Evolutionary conservation across 805 yeast species (phyloP), one percentile per base, ranked within the genome.

Genomic region (Barnettozyma sucrosica): DNA sequence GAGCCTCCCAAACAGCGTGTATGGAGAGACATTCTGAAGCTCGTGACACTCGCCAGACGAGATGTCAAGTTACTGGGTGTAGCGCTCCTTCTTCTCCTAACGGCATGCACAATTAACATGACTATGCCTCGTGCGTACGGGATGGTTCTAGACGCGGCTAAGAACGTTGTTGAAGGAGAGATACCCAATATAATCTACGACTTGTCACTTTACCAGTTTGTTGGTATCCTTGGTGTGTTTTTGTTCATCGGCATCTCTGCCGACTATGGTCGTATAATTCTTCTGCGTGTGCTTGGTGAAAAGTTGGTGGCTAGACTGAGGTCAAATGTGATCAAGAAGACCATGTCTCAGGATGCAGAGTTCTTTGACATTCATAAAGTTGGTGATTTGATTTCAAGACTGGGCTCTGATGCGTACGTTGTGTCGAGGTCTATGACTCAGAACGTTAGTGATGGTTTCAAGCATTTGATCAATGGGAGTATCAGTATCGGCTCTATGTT

Each of bases 301-400:
- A 75, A 86, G 52, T 73, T 90, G 33, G 96, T 89, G 48, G 90
- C 96, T 16, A 75, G 92, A 50, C 68, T 93, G 48, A 76, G 99
- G 56, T 73, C 93, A 13, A 74, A 83, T 46, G 80, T 90, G 36
- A 84, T 89, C 63, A 79, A 80, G 60, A 85, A 81, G 51, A 80
- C 93, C 16, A 74, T 93, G 53, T 79, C 81, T 40, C 97, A 92
- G 61, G 97, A 92, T 63, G 84, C 96, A 16, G 90, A 85, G 61
- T 92, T 93, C 62, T 90, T 89, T 67, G 99, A 92, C 62, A 79
- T 82, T n/a, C 89, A 95, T 52, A 85, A 92, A 61, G 89, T 89
- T 9, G 99, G 99, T 36, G 99, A 92, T 62, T 73, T 92, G 59
- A 89, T 92, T 38, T 89, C 97, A 10, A 74, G 99, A 50, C 69